Evolutionary conservation across 1,139 yeast species (phyloP).

Genomic region (Torulaspora globosa): DNA sequence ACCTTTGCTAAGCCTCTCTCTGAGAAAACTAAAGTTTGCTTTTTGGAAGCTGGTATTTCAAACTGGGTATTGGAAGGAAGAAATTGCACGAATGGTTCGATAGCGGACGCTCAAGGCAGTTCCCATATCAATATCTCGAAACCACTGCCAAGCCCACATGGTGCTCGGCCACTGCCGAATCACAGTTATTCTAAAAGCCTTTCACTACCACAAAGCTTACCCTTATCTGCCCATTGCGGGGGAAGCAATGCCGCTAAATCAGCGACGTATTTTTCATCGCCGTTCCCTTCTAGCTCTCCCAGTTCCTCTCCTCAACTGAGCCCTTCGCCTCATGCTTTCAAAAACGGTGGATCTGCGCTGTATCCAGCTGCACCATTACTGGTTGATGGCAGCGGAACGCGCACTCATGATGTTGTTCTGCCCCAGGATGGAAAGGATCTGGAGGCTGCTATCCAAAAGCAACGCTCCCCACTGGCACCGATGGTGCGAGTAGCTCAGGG

Average conservation of each 20-base stretch:
- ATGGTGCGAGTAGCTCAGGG: conserved; percentile 7
- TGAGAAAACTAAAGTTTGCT: conserved; percentile 17
- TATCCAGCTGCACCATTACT: conserved; percentile 15
- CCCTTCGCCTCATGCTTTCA: conserved; percentile 11
- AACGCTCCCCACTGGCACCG: conserved; percentile 12
- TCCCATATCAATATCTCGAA: background rate
- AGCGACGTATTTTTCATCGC: background rate
- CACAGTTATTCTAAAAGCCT: conserved; percentile 25
- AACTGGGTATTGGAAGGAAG: conserved; percentile 22
- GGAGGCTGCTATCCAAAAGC: conserved; percentile 9
- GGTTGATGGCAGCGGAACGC: conserved; percentile 3
- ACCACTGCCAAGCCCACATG: conserved; percentile 8
- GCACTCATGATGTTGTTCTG: conserved; percentile 6
- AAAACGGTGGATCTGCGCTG: conserved; percentile 6
- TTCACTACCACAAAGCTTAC: background rate
- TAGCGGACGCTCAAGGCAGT: conserved; percentile 11
- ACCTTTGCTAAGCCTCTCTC: conserved; percentile 31
- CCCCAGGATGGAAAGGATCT: conserved; percentile 13
- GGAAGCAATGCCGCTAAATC: background rate
- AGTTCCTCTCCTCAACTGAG: conserved; percentile 11
- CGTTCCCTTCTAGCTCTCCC: background rate
- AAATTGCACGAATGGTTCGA: conserved; percentile 7
- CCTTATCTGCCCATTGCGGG: conserved; percentile 6
- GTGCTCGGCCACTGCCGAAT: conserved; percentile 20
- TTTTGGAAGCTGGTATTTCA: conserved; percentile 26